Percentiles rank a stretch among this genome's conserved stretches.
Conservation (phyloP, 2,329 filamentous ascomycete genomes). For the Arthrobotrys musiformis region DNA sequence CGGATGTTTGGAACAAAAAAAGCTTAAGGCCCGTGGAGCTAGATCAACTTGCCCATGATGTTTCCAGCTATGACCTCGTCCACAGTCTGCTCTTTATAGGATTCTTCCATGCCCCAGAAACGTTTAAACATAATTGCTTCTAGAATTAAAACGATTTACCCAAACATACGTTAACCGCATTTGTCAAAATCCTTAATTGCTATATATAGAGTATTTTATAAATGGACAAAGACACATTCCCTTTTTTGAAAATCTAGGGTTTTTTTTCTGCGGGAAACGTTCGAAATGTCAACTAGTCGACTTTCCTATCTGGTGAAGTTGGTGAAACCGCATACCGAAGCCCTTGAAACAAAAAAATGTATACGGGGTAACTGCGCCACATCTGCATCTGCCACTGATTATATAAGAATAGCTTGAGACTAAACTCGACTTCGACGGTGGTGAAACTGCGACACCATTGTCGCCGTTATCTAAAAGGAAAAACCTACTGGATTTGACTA, state of each 20-base stretch:
- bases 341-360: constrained; percentile 9
- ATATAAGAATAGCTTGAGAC: background rate
- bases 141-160: background rate
- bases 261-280: too few relatives aligned
- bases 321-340: background rate
- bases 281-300: background rate
- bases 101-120: background rate
- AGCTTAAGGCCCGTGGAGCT: background rate
- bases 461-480: background rate
- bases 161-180: background rate
- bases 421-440: background rate
- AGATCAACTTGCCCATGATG: background rate
- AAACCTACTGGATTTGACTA: background rate
- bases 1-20: background rate
- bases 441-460: background rate
- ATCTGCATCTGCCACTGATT: background rate
- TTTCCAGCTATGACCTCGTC: background rate
- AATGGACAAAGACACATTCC: background rate
- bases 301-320: background rate
- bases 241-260: too few relatives aligned
- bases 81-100: background rate
- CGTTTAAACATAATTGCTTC: background rate
- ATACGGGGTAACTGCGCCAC: background rate
- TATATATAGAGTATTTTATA: background rate
- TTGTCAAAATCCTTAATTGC: background rate